A percentile compares a stretch with the other conserved stretches of the same genome.
phyloP scores from a whole-genome alignment of 768 basidiomycete species.

The Lactarius evosmus region DNA sequence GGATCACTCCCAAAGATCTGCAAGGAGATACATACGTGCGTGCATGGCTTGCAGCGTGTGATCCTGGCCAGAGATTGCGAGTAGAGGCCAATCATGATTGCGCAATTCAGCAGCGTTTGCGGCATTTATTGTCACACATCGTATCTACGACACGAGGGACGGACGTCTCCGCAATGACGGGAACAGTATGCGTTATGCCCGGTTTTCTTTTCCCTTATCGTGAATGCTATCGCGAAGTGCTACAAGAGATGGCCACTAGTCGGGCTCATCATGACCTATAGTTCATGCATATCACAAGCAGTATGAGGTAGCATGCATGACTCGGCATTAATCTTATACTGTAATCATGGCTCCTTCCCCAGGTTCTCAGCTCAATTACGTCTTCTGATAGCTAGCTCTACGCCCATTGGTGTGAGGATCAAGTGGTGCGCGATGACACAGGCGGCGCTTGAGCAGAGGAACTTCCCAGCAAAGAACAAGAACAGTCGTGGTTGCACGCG shows the following conservation, averaged over 20 bases:
- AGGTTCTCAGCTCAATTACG: slow-evolving; percentile 11
- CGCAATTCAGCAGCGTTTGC: neutral
- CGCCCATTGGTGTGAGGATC: slow-evolving; percentile 3
- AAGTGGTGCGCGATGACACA: slow-evolving; percentile 19
- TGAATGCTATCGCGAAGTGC: slow-evolving; percentile 12
- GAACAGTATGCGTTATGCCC: neutral
- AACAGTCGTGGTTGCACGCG: neutral
- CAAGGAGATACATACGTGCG: too few species aligned
- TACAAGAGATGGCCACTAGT: neutral
- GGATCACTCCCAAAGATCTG: slow-evolving; percentile 7
- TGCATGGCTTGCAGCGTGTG: too few species aligned
- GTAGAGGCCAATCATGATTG: neutral
- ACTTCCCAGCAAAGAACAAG: neutral
- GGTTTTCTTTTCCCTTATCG: slow-evolving; percentile 12
- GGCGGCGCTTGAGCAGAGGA: neutral
- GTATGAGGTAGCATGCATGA: neutral
- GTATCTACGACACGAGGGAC: neutral
- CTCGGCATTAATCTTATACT: slow-evolving; percentile 3
- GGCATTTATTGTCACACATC: neutral
- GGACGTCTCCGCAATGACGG: neutral
- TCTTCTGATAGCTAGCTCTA: neutral
- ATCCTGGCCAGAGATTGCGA: neutral
- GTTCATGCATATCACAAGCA: neutral
- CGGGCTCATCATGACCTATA: neutral
- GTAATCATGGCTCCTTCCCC: neutral